These are phyloP conservation scores for Aspergillus tamarii DNA, from an alignment of 2,329 filamentous ascomycete genomes.

Conservation along the genomic window DNA sequence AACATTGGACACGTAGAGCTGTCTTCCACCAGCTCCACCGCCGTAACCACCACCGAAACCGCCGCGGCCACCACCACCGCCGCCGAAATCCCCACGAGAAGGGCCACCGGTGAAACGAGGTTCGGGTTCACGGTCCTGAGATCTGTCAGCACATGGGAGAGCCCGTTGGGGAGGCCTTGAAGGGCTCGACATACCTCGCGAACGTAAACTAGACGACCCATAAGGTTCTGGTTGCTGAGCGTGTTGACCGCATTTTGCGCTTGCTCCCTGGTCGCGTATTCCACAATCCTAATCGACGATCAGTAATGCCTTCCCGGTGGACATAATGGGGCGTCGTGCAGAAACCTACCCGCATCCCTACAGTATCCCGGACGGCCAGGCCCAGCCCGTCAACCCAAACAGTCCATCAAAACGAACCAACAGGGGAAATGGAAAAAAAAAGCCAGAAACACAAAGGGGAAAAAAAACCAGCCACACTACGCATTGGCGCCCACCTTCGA, in stretches of 20 bases:
- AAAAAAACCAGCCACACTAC: conserved; percentile 84
- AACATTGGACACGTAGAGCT: conserved; percentile 98
- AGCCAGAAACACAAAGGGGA: conserved; percentile 57
- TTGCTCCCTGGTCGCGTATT: conserved; percentile 99
- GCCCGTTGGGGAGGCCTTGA: neutral
- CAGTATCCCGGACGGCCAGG: conserved; percentile 80
- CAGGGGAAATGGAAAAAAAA: conserved; percentile 57
- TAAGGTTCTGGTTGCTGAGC: conserved; percentile 98
- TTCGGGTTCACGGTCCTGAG: conserved; percentile 93
- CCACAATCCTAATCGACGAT: conserved; percentile 78
- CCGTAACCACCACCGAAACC: conserved; percentile 53
- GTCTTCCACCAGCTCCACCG: conserved; percentile 67
- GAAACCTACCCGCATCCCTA: conserved; percentile 98
- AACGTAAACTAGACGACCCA: conserved; percentile 98
- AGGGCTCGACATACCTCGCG: conserved; percentile 71
- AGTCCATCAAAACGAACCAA: conserved; percentile 72
- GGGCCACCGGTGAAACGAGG: conserved; percentile 87
- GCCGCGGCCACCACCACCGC: conserved; percentile 55
- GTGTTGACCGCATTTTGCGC: conserved; percentile 95
- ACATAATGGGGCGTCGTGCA: neutral
- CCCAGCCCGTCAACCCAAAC: conserved; percentile 99
- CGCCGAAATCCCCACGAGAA: conserved; percentile 65
- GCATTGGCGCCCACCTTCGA: conserved; percentile 99
- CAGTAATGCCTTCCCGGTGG: conserved; percentile 12
- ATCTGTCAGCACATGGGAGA: conserved; percentile 13